Evolutionary conservation across 2,329 filamentous ascomycete species (phyloP), one percentile per base, ranked within the genome.

Genomic region (Plectosphaerella plurivora): DNA sequence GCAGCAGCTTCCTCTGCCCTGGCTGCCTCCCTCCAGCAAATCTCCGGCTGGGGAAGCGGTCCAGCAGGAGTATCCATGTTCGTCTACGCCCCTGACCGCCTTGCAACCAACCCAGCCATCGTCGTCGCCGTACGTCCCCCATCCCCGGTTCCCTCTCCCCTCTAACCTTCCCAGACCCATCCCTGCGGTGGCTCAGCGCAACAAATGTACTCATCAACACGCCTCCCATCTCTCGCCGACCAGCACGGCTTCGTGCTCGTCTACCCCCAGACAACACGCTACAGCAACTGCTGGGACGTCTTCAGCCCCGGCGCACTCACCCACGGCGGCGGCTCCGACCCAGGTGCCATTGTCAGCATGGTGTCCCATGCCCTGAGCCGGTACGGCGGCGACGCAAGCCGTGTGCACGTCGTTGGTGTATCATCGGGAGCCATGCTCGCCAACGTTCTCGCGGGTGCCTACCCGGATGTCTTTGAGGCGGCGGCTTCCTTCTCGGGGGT

Each of bases 201-300:
- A 14, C 47, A 12, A 24, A 55, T 57, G 45, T 35, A 47, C 41
- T 41, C 49, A 16, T 49, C 52, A n/a, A 52, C 50, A 9, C 41
- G 54, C 15, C 54, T 55, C 20, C 49, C 52, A 7, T n/a, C 56
- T 2, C 42, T 44, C 18, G 73, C 76, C 3, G 76, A 78, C 44
- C 57, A 63, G 16, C 67, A 74, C 47, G 72, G 74, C 16, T 79
- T 76, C 64, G 75, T 82, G 47, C 46, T 63, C 16, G 63, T 66
- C 49, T 68, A 64, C 47, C 65, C 67, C 2, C 51, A 47, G 41
- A 61, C 55, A 36, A 61, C 47, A 44, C 58, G 51, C 24, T 57
- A 55, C 49, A 59, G 33, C 49, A 61, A 60, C 53, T 81, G 78
- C 61, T 81, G 77, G 77, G 78, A 81, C 56, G 76, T 80, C 6